Conservation (phyloP, 768 basidiomycete genomes). For the Leucocoprinus leucothites region DNA sequence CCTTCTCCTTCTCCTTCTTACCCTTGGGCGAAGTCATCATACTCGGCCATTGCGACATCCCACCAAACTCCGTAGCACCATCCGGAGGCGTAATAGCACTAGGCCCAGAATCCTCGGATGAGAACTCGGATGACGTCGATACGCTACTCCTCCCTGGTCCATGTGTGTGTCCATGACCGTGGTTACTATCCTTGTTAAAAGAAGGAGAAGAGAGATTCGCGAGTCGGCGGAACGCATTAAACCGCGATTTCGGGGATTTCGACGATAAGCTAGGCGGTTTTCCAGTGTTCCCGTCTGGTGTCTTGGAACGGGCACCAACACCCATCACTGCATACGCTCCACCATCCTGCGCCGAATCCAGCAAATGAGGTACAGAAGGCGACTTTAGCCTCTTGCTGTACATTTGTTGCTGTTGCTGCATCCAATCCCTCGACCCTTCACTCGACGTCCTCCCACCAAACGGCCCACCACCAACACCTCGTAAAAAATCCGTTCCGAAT, state of each 20-base stretch:
- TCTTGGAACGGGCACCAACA: conserved; percentile 14
- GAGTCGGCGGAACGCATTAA: conserved; percentile 46
- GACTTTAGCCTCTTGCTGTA: conserved; percentile 11
- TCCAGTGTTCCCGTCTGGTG: conserved; percentile 26
- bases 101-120: conserved; percentile 70
- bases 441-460: conserved; percentile 14
- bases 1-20: conserved; percentile 16
- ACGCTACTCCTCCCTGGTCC: conserved; percentile 49
- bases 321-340: not conserved
- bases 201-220: conserved; percentile 39
- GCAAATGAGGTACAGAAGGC: conserved; percentile 8
- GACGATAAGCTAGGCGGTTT: conserved; percentile 46
- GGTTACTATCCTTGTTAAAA: conserved; percentile 25
- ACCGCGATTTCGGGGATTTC: conserved; percentile 38
- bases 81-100: conserved; percentile 36
- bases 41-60: conserved; percentile 40
- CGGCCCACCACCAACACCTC: conserved; percentile 14
- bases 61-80: conserved; percentile 26
- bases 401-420: conserved; percentile 10
- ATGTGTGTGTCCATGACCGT: conserved; percentile 9
- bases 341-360: conserved; percentile 4
- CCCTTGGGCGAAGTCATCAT: conserved; percentile 49
- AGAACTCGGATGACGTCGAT: conserved; percentile 57
- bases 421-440: conserved; percentile 23
- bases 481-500: conserved; percentile 32